A percentile compares a stretch with the other conserved stretches of the same genome.
Conservation (phyloP, 2,329 filamentous ascomycete genomes). For the Blumeria graminis region DNA sequence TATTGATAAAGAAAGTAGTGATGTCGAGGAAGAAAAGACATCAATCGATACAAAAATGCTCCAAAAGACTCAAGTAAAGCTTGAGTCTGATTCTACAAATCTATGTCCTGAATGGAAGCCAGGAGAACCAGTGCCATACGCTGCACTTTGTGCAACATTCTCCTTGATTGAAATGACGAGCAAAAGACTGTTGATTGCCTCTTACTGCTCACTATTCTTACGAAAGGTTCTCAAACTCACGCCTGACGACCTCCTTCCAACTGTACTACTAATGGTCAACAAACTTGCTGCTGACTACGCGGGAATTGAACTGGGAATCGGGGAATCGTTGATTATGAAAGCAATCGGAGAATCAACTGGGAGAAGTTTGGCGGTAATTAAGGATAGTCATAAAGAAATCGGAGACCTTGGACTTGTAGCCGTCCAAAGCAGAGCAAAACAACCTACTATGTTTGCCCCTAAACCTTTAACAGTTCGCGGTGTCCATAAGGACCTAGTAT, state of each 20-base stretch:
- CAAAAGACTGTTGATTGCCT: slow-evolving; percentile 69
- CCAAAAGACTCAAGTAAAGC: slow-evolving; percentile 54
- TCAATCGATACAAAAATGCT: slow-evolving; percentile 44
- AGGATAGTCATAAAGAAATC: slow-evolving; percentile 86
- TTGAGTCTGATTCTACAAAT: slow-evolving; percentile 45
- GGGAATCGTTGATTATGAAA: slow-evolving; percentile 96
- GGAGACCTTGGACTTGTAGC: slow-evolving; percentile 87
- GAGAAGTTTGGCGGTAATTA: slow-evolving; percentile 69
- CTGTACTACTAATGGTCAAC: slow-evolving; percentile 88
- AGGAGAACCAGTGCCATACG: slow-evolving; percentile 76
- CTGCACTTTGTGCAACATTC: slow-evolving; percentile 81
- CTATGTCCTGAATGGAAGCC: slow-evolving; percentile 90
- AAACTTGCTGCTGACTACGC: slow-evolving; percentile 93
- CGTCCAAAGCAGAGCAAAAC: slow-evolving; percentile 82
- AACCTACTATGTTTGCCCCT: slow-evolving; percentile 96
- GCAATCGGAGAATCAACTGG: slow-evolving; percentile 89
- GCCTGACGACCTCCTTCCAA: slow-evolving; percentile 66
- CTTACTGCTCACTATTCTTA: slow-evolving; percentile 74
- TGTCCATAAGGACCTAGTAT: slow-evolving; percentile 71
- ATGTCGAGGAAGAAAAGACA: slow-evolving; percentile 42
- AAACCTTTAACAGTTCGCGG: slow-evolving; percentile 69
- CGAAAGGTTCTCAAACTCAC: slow-evolving; percentile 85
- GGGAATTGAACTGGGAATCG: slow-evolving; percentile 92
- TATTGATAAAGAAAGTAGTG: slow-evolving; percentile 21
- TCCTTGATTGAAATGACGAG: slow-evolving; percentile 87